Percentiles rank a stretch among this genome's conserved stretches.
phyloP scores from a whole-genome alignment of 768 basidiomycete genomes.

The Pluteus cervinus region DNA sequence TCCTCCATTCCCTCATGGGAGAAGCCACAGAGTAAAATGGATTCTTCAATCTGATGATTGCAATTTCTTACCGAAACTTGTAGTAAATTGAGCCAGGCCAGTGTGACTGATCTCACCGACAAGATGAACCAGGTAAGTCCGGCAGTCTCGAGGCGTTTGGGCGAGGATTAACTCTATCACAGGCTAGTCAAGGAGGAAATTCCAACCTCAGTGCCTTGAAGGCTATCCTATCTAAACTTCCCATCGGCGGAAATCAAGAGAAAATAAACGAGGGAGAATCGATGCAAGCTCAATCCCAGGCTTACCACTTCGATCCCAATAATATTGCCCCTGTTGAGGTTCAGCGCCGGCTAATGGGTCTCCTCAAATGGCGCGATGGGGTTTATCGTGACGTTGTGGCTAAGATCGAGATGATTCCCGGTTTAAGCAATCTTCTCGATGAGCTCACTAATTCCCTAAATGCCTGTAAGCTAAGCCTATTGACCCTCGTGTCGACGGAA shows the following conservation, averaged over 20 bases:
- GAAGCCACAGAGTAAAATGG: conserved; percentile 54
- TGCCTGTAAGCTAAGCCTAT: conserved; percentile 50
- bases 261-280: conserved; percentile 49
- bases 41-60: neutral
- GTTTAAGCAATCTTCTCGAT: conserved; percentile 50
- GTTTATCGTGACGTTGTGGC: conserved; percentile 46
- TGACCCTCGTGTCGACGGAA: neutral
- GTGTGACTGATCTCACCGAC: conserved; percentile 49
- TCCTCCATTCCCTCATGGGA: conserved; percentile 58
- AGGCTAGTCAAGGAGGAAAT: conserved; percentile 30
- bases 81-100: conserved; percentile 55
- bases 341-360: conserved; percentile 45
- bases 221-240: conserved; percentile 41
- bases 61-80: conserved; percentile 4
- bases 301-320: conserved; percentile 57
- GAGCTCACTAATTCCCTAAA: conserved; percentile 60
- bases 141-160: neutral
- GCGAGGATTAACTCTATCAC: neutral
- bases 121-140: conserved; percentile 38
- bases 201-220: conserved; percentile 33
- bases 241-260: conserved; percentile 43
- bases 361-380: conserved; percentile 60
- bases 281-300: conserved; percentile 48
- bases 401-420: conserved; percentile 64
- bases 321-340: conserved; percentile 61